These are phyloP conservation scores for Flaveria linearis DNA, from an alignment of 129 eudicot species.

Conservation along the genomic window DNA sequence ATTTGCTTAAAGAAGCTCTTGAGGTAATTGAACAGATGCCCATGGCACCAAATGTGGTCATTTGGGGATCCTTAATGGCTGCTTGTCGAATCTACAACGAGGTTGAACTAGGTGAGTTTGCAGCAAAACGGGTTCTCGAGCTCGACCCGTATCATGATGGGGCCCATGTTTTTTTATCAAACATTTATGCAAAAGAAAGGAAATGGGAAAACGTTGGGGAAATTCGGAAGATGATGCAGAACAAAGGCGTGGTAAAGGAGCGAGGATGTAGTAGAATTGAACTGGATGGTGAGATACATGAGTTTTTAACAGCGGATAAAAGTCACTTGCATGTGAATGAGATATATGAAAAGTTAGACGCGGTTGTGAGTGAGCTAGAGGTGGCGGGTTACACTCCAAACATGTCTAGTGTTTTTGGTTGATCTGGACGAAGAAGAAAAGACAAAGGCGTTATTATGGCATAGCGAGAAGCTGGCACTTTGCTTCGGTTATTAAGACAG, in stretches of 20 bases:
- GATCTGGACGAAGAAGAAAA: conserved; percentile 71
- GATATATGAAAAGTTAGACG: conserved; percentile 58
- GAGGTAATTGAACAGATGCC: conserved; percentile 65
- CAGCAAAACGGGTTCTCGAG: conserved; percentile 70
- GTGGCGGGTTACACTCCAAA: conserved; percentile 61
- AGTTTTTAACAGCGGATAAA: conserved; percentile 62
- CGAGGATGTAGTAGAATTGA: conserved; percentile 70
- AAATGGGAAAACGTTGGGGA: conserved; percentile 64
- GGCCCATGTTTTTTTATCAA: conserved; percentile 66
- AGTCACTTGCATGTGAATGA: conserved; percentile 48
- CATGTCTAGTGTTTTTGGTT: conserved; percentile 49
- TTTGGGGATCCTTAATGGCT: conserved; percentile 80
- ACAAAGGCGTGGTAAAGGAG: conserved; percentile 59
- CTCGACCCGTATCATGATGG: conserved; percentile 78
- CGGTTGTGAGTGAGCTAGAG: conserved; percentile 55
- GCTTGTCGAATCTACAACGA: conserved; percentile 64
- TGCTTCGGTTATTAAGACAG: conserved; percentile 47
- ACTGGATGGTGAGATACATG: conserved; percentile 51
- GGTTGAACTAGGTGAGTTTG: conserved; percentile 75
- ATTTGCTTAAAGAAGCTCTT: conserved; percentile 64
- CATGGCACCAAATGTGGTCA: conserved; percentile 65
- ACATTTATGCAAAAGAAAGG: conserved; percentile 63
- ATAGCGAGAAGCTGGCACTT: conserved; percentile 70
- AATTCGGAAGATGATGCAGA: conserved; percentile 54
- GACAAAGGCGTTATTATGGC: conserved; percentile 59